Evolutionary conservation across 1,284 basidiomycete genomes (phyloP).

Genomic region (Salmacisia buchloeana): DNA sequence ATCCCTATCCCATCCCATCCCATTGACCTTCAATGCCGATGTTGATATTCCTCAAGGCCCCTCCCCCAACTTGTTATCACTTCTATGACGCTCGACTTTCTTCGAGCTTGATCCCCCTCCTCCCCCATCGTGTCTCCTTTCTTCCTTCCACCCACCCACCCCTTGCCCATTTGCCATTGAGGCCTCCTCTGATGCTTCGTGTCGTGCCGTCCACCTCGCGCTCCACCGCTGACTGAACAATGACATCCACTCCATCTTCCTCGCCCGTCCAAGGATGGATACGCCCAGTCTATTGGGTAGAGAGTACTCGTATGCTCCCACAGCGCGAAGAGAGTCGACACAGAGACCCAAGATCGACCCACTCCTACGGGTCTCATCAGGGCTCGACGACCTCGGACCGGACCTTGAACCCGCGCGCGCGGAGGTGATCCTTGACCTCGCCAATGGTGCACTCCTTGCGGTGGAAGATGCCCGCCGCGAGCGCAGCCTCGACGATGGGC

Average conservation of each 20-base stretch:
- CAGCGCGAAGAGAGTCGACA: not conserved
- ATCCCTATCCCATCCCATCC: not conserved
- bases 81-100: not conserved
- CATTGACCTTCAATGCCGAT: not conserved
- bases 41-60: not conserved
- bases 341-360: not conserved
- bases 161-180: too few species aligned
- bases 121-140: too few species aligned
- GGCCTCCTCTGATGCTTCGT: too few species aligned
- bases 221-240: too few species aligned
- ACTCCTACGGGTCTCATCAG: not conserved
- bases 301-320: not conserved
- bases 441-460: constrained; percentile 69
- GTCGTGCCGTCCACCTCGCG: too few species aligned
- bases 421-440: constrained; percentile 51
- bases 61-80: not conserved
- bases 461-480: constrained; percentile 98
- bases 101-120: not conserved
- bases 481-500: constrained; percentile 70
- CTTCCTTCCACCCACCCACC: too few species aligned
- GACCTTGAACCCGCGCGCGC: constrained; percentile 31
- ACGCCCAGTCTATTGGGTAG: not conserved
- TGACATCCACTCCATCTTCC: too few species aligned
- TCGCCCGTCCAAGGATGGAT: too few species aligned
- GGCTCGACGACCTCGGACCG: constrained; percentile 26